A percentile compares a stretch with the other conserved stretches of the same genome.
Conservation (phyloP, 352 stramenopile species). For the Pythium coloratum region DNA sequence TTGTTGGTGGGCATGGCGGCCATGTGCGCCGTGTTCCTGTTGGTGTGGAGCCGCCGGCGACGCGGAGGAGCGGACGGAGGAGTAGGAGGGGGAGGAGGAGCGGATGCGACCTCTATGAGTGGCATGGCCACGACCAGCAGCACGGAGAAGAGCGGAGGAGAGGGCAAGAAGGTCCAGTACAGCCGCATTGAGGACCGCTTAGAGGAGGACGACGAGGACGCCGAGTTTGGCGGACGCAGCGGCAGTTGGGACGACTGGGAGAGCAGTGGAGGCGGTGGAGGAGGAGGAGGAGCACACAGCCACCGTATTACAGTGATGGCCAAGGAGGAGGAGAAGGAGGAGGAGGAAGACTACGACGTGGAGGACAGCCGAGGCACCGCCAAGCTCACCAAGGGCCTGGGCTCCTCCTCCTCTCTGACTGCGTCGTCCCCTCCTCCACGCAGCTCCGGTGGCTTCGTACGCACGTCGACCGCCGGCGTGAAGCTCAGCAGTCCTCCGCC, state of each 20-base stretch:
- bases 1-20: constrained; percentile 17
- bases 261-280: constrained; percentile 13
- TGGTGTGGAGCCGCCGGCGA: constrained; percentile 22
- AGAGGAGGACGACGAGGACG: constrained; percentile 53
- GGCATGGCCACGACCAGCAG: constrained; percentile 25
- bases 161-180: constrained; percentile 52
- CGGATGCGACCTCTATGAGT: constrained; percentile 13
- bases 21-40: constrained; percentile 21
- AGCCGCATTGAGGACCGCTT: constrained; percentile 58
- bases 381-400: constrained; percentile 24
- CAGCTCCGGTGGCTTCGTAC: constrained; percentile 5
- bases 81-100: constrained; percentile 1
- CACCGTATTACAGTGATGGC: constrained; percentile 11
- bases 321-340: not conserved
- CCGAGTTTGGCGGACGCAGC: constrained; percentile 39
- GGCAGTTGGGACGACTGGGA: constrained; percentile 81
- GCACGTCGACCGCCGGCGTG: constrained; percentile 20
- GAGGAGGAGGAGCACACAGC: constrained; percentile 7
- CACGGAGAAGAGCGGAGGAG: constrained; percentile 9
- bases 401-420: constrained; percentile 22
- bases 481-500: constrained; percentile 32
- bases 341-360: constrained; percentile 20
- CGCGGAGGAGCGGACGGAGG: constrained; percentile 7
- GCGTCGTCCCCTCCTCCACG: constrained; percentile 17
- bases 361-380: constrained; percentile 1